Evolutionary conservation across 192 early-diverging fungal genomes (phyloP), one percentile per base, ranked within the genome.

Genomic region (Entophlyctis luteolus): DNA sequence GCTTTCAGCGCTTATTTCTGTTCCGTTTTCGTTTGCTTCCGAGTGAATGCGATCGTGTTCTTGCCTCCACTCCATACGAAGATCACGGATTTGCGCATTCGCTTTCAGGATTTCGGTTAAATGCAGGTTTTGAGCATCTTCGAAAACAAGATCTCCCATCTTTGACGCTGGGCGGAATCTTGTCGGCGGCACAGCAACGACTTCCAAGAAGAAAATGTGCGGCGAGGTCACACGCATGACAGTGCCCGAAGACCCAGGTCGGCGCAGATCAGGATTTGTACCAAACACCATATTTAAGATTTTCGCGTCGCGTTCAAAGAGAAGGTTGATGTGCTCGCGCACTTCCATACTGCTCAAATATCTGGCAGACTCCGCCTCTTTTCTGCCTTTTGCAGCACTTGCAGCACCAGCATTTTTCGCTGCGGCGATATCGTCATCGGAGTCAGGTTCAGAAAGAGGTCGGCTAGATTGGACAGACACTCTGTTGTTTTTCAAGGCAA

Each of bases 41-140:
- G 33, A 20, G 57, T 42, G 45, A 20, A 45, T 36, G 37, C 62
- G 65, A 18, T 73, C 58, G 29, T 18, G 35, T 49, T 63, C 60
- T 23, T 28, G 12, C 42, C 36, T 63, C 60, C 60, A 63, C 20
- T 60, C 62, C 32, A 59, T 18, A 14, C 58, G 60, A 36, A 57
- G 65, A 28, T 73, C 47, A 2, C 68, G 56, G 35, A 89, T 73
- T 29, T 83, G 75, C 48, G 87, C 84, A 70, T 90, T 91, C 3
- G 87, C 80, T 71, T 89, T 91, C 58, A 99, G 81, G 59, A 99
- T 90, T 34, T 85, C 82, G 45, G 83, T 85, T 59, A 98, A 80
- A 38, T 91, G 84, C 56, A 88, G 86, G 80, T 97, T 99, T 75
- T 98, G 95, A n/a, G 93, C 89, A 77, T 94, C 90, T 74, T 98